These are phyloP conservation scores for Metschnikowia continentalis DNA, from an alignment of 805 yeast species.

Conservation along the genomic window DNA sequence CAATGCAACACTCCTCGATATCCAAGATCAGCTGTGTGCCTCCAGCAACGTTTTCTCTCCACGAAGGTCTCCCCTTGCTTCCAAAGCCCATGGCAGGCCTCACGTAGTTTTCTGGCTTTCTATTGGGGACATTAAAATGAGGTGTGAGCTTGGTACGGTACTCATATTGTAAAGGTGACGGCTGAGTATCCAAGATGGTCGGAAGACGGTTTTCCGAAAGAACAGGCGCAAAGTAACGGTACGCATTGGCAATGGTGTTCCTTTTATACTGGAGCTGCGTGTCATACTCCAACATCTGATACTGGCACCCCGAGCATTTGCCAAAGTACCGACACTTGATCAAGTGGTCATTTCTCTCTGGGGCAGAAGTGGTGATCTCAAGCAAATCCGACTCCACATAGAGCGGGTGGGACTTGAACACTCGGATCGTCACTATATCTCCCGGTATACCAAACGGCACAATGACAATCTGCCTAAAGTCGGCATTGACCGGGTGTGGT, in stretches of 20 bases:
- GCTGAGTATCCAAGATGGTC: conserved; percentile 55
- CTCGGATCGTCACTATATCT: conserved; percentile 64
- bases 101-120: conserved; percentile 30
- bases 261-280: conserved; percentile 71
- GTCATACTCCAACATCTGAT: conserved; percentile 70
- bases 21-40: conserved; percentile 70
- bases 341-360: conserved; percentile 49
- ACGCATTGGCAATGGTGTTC: conserved; percentile 77
- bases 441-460: conserved; percentile 90
- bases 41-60: conserved; percentile 53
- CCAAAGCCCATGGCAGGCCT: conserved; percentile 88
- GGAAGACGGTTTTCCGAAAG: conserved; percentile 51
- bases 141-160: conserved; percentile 96
- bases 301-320: conserved; percentile 92
- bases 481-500: conserved; percentile 48
- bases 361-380: conserved; percentile 36
- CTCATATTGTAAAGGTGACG: conserved; percentile 69
- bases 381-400: conserved; percentile 75
- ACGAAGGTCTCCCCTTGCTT: conserved; percentile 69
- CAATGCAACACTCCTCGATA: conserved; percentile 91
- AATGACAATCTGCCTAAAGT: conserved; percentile 57
- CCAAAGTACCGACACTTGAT: conserved; percentile 84
- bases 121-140: conserved; percentile 79
- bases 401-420: conserved; percentile 73
- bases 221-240: conserved; percentile 64